Conservation (phyloP, 2,329 filamentous ascomycete genomes). For the Pseudogymnoascus sp. region DNA sequence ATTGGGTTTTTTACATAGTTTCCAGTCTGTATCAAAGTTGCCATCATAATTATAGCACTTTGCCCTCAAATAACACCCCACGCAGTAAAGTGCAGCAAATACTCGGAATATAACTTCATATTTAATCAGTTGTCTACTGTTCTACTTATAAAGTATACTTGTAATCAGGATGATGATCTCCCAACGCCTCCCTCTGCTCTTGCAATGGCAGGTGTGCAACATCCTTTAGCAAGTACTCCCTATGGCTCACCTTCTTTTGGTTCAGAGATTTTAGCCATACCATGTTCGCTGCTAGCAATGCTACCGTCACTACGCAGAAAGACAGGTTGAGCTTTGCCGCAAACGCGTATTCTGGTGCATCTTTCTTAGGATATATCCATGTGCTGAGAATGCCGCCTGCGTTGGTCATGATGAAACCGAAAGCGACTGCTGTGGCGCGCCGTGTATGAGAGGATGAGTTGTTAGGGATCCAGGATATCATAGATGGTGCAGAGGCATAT, state of each 20-base stretch:
- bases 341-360: not conserved
- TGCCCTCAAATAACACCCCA: not conserved
- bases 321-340: not conserved
- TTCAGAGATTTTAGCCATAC: not conserved
- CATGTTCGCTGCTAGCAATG: not conserved
- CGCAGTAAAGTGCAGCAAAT: not conserved
- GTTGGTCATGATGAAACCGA: slow-evolving; percentile 10
- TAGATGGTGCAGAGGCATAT: not conserved
- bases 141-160: not conserved
- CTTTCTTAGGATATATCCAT: slow-evolving; percentile 11
- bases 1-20: not conserved
- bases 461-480: slow-evolving; percentile 9
- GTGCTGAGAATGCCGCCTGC: slow-evolving; percentile 10
- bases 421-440: slow-evolving; percentile 7
- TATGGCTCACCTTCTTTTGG: slow-evolving; percentile 1
- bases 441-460: slow-evolving; percentile 6
- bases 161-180: slow-evolving; percentile 4
- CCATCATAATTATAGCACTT: not conserved
- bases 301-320: not conserved
- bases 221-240: not conserved
- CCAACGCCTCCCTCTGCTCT: not conserved
- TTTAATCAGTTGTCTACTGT: not conserved
- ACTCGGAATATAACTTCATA: not conserved
- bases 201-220: not conserved
- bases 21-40: not conserved